Evolutionary conservation across 2,329 filamentous ascomycete species (phyloP).

Genomic region (Colletotrichum tropicicola): DNA sequence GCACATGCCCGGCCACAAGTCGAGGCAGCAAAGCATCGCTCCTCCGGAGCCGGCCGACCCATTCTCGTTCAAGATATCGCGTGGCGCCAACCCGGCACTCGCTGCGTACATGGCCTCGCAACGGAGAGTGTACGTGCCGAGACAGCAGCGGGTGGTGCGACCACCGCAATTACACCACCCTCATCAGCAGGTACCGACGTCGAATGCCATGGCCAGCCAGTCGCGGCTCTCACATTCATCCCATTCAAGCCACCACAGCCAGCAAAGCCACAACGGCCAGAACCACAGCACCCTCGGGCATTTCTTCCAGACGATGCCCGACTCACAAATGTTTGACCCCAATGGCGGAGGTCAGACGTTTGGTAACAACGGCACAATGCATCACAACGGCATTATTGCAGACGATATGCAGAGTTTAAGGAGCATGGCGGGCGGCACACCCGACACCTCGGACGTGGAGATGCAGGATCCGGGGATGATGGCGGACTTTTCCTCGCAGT

Average conservation of each 20-base stretch:
- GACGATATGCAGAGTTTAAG: constrained; percentile 46
- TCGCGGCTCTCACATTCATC: constrained; percentile 26
- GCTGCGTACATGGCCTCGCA: constrained; percentile 47
- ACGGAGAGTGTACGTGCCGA: constrained; percentile 41
- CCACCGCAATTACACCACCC: constrained; percentile 29
- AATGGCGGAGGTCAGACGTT: constrained; percentile 19
- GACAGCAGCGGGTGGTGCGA: constrained; percentile 24
- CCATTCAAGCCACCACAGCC: constrained; percentile 21
- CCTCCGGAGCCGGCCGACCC: constrained; percentile 36
- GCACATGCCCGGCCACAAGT: constrained; percentile 45
- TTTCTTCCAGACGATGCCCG: constrained; percentile 27
- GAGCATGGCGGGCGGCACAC: constrained; percentile 39
- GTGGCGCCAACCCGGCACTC: constrained; percentile 43
- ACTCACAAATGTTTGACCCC: constrained; percentile 30
- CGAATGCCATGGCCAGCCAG: constrained; percentile 29
- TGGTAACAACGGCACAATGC: constrained; percentile 12
- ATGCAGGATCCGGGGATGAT: constrained; percentile 46
- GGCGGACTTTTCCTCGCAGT: constrained; percentile 32
- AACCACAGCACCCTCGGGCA: constrained; percentile 26
- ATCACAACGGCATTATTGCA: constrained; percentile 43
- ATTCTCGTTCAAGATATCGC: constrained; percentile 48
- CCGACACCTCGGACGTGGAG: constrained; percentile 43
- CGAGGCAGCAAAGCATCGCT: constrained; percentile 20
- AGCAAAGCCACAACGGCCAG: constrained; percentile 5
- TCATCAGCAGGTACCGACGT: constrained; percentile 25